Evolutionary conservation across 208 protist genomes (phyloP).

Genomic region (Acanthamoeba triangularis): DNA sequence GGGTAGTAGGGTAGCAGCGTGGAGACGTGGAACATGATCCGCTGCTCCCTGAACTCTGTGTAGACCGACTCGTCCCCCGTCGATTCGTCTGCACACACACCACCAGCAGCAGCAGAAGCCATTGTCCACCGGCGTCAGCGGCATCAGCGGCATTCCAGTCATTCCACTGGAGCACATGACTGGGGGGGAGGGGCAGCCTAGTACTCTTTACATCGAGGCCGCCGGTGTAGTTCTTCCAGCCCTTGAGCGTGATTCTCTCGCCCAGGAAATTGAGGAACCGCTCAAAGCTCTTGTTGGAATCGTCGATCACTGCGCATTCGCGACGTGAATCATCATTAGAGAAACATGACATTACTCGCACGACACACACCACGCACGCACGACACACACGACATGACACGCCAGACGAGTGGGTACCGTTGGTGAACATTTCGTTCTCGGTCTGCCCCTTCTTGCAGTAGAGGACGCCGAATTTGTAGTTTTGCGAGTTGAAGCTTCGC

Average conservation of each 20-base stretch:
- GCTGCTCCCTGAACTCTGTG: conserved; percentile 73
- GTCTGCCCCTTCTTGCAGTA: conserved; percentile 58
- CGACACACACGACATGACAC: not conserved
- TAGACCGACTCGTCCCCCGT: conserved; percentile 67
- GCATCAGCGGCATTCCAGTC: too few relatives aligned
- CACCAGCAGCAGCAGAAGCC: too few relatives aligned
- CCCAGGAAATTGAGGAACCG: conserved; percentile 53
- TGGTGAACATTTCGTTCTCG: conserved; percentile 73
- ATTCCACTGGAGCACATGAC: not conserved
- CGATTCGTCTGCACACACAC: conserved; percentile 3
- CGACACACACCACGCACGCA: not conserved
- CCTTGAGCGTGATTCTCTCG: conserved; percentile 47
- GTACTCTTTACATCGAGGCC: conserved; percentile 70
- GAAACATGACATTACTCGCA: too few relatives aligned
- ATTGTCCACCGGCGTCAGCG: too few relatives aligned
- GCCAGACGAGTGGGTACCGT: not conserved
- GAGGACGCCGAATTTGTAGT: conserved; percentile 70
- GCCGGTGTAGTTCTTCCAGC: conserved; percentile 72
- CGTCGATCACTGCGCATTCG: not conserved
- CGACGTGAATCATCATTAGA: not conserved
- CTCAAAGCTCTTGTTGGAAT: not conserved
- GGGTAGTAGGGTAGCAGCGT: conserved; percentile 70
- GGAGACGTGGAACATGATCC: conserved; percentile 76
- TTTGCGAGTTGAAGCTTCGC: conserved; percentile 50
- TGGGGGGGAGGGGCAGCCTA: not conserved